A percentile compares a stretch with the other conserved stretches of the same genome.
phyloP scores from a whole-genome alignment of 1,284 basidiomycete species.

The Cutaneotrichosporon dermatis region DNA sequence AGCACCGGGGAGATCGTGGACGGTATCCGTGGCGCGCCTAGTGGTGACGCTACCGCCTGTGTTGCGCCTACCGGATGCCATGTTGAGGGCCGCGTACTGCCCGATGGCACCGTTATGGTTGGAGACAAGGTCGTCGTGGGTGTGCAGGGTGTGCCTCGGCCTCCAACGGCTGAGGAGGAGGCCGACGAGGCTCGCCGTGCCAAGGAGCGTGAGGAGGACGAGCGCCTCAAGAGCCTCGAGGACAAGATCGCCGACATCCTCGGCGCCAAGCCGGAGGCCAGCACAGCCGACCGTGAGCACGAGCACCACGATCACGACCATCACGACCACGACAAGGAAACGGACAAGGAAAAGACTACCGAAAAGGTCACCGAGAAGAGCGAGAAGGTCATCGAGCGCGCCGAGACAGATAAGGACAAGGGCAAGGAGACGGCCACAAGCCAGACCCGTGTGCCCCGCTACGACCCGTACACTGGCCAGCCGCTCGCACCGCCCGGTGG shows the following conservation, averaged over 20 bases:
- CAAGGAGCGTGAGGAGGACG: conserved; percentile 41
- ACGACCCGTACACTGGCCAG: conserved; percentile 34
- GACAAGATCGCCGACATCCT: background rate
- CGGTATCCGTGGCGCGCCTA: conserved; percentile 37
- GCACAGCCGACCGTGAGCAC: background rate
- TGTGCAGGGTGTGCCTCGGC: conserved; percentile 31
- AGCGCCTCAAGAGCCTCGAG: conserved; percentile 33
- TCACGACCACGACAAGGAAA: conserved; percentile 9
- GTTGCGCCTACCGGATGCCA: conserved; percentile 26
- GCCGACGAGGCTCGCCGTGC: conserved; percentile 19
- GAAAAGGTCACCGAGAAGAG: conserved; percentile 1
- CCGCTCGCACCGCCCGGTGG: conserved; percentile 26
- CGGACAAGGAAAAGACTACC: background rate
- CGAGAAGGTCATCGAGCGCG: background rate
- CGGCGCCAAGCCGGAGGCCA: background rate
- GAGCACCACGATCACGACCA: background rate
- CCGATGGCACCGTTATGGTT: conserved; percentile 43
- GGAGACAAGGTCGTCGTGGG: conserved; percentile 43
- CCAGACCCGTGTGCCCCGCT: too few relatives aligned
- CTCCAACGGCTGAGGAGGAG: conserved; percentile 17
- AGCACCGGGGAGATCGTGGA: conserved; percentile 44
- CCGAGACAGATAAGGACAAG: background rate
- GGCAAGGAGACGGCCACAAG: background rate
- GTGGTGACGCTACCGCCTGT: conserved; percentile 18
- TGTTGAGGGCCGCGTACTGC: conserved; percentile 37